phyloP scores from a whole-genome alignment of 176 grass and related monocot genomes.

The Hordeum marinum region DNA sequence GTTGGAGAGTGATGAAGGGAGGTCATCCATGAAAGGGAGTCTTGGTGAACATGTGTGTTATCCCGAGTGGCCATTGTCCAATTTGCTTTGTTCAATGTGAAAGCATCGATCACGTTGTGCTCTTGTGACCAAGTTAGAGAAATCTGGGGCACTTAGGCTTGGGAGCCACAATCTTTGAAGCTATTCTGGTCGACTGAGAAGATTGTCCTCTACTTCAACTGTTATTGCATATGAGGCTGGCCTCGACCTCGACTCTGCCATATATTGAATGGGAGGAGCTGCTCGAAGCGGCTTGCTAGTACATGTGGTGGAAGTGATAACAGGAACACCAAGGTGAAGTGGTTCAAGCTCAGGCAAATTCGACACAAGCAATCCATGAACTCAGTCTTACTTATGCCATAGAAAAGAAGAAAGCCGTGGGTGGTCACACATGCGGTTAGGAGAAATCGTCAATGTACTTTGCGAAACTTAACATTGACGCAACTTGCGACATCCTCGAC shows the following conservation, averaged over 20 bases:
- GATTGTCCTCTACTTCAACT: background rate
- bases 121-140: background rate
- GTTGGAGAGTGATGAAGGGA: background rate
- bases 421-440: background rate
- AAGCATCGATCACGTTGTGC: background rate
- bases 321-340: background rate
- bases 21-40: background rate
- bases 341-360: background rate
- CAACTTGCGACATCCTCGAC: background rate
- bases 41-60: background rate
- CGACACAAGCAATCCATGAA: background rate
- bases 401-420: background rate
- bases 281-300: background rate
- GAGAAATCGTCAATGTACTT: background rate
- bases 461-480: background rate
- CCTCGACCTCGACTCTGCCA: rapidly evolving
- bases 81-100: background rate
- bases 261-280: background rate
- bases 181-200: background rate
- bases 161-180: background rate
- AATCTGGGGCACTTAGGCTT: background rate
- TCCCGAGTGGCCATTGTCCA: background rate
- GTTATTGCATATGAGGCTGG: background rate
- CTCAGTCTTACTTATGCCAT: background rate
- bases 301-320: background rate